These are phyloP conservation scores for Fusarium tuaranense DNA, from an alignment of 2,329 filamentous ascomycete species.

Conservation along the genomic window DNA sequence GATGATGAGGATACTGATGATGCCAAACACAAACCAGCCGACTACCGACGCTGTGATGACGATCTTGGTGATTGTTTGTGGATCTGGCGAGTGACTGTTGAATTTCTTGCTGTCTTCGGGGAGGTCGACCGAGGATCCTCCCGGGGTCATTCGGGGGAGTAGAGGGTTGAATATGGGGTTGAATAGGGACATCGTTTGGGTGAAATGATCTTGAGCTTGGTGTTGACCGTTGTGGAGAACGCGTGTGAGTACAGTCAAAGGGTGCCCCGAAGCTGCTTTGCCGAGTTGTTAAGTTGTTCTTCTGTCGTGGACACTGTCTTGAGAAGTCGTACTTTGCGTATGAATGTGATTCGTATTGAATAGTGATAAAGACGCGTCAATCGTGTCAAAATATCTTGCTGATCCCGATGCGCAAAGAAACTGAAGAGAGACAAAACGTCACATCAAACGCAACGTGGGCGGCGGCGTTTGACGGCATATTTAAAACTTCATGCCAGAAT, in stretches of 20 bases:
- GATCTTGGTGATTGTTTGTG: slow-evolving; percentile 30
- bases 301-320: not conserved
- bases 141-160: not conserved
- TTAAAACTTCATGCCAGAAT: not conserved
- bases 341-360: not conserved
- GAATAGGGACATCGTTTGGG: not conserved
- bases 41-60: slow-evolving; percentile 41
- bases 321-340: not conserved
- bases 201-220: not conserved
- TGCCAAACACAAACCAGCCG: slow-evolving; percentile 48
- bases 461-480: not conserved
- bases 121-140: slow-evolving; percentile 5
- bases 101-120: slow-evolving; percentile 10
- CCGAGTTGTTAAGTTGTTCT: not conserved
- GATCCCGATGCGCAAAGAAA: not conserved
- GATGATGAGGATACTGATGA: slow-evolving; percentile 48
- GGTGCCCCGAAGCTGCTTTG: not conserved
- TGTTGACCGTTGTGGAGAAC: not conserved
- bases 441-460: not conserved
- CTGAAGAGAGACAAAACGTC: not conserved
- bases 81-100: slow-evolving; percentile 13
- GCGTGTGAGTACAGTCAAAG: not conserved
- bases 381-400: not conserved
- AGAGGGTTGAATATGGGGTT: not conserved
- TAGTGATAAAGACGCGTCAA: slow-evolving; percentile 2